Evolutionary conservation across 1,284 basidiomycete genomes (phyloP).

Genomic region (Trichosporon ovoides): DNA sequence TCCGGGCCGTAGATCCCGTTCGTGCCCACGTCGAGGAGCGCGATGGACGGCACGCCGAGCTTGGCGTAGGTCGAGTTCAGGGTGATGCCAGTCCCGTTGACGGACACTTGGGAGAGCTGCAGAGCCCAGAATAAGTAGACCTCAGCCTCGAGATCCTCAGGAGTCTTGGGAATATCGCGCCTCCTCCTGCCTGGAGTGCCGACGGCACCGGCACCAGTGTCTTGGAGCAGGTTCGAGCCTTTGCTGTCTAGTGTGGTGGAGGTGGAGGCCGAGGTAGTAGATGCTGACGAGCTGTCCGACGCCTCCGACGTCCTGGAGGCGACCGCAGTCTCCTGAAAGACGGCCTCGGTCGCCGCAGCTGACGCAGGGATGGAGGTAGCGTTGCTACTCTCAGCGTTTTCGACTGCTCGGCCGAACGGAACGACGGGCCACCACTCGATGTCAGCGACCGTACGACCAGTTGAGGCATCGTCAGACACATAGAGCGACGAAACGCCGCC

Average conservation of each 20-base stretch:
- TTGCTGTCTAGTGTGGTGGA: too few species aligned
- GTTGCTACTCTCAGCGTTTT: not conserved
- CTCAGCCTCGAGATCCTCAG: conserved; percentile 28
- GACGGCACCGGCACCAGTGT: not conserved
- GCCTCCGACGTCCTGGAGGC: not conserved
- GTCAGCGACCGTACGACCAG: conserved; percentile 30
- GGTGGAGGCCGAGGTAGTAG: too few species aligned
- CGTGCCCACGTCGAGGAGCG: conserved; percentile 72
- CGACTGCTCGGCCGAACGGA: conserved; percentile 27
- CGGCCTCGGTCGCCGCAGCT: not conserved
- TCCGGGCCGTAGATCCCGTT: conserved; percentile 74
- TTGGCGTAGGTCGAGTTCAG: conserved; percentile 65
- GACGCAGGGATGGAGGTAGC: not conserved
- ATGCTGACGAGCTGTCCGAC: too few species aligned
- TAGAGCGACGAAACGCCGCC: conserved; percentile 38
- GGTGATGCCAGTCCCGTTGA: conserved; percentile 58
- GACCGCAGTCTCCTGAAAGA: not conserved
- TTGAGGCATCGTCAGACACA: conserved; percentile 22
- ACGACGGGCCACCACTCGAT: conserved; percentile 41
- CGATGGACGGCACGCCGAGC: conserved; percentile 58
- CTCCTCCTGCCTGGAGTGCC: not conserved
- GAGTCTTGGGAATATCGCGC: not conserved
- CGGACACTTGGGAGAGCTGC: conserved; percentile 58
- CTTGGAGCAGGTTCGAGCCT: not conserved
- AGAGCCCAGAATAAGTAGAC: conserved; percentile 74